Conservation (phyloP, 2,329 filamentous ascomycete genomes). For the Aspergillus fijiensis region DNA sequence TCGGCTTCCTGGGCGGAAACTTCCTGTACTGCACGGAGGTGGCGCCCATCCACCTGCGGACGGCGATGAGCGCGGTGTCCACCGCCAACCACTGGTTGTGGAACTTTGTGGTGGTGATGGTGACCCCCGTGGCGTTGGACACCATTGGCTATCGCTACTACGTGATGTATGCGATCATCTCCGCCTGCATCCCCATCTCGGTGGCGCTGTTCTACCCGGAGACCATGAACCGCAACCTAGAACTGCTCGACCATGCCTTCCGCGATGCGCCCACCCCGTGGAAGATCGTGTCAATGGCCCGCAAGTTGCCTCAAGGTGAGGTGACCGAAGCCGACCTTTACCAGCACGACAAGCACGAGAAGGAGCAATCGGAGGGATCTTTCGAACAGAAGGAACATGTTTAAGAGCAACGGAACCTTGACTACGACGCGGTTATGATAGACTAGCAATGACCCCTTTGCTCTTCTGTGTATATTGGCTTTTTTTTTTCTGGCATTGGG, state of each 20-base stretch:
- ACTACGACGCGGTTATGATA: neutral
- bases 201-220: constrained; percentile 61
- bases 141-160: constrained; percentile 56
- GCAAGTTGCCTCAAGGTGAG: constrained; percentile 23
- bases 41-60: constrained; percentile 55
- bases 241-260: constrained; percentile 68
- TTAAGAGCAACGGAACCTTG: neutral
- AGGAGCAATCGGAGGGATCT: constrained; percentile 14
- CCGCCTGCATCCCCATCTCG: constrained; percentile 40
- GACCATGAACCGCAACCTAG: constrained; percentile 58
- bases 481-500: too few species aligned
- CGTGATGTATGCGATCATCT: constrained; percentile 53
- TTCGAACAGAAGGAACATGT: constrained; percentile 21
- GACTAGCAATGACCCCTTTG: neutral
- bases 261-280: constrained; percentile 19
- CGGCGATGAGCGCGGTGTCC: constrained; percentile 57
- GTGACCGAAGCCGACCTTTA: constrained; percentile 15
- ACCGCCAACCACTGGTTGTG: constrained; percentile 60
- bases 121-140: constrained; percentile 59
- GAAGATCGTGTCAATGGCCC: constrained; percentile 27
- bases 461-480: neutral
- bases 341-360: neutral
- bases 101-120: constrained; percentile 65
- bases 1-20: constrained; percentile 60
- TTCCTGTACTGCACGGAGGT: constrained; percentile 51